Evolutionary conservation across 495 filamentous ascomycete species (phyloP), one percentile per base, ranked within the genome.

Genomic region (Aspergillus carlsbadensis): DNA sequence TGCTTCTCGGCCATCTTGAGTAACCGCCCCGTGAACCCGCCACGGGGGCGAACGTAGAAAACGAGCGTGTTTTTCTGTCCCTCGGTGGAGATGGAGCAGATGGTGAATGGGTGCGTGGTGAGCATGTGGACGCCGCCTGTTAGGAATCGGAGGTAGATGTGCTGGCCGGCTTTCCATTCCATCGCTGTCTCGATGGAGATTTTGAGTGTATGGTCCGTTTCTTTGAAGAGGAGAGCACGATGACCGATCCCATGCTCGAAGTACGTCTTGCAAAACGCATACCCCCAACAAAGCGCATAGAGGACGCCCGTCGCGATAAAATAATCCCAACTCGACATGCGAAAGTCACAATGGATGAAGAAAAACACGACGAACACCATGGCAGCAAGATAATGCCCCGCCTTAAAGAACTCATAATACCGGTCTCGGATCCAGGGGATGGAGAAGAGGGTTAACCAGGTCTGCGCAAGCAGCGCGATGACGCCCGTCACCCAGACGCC

Each of bases 381-480:
- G 0, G 76, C 78, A 42, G 76, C 78, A 42, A 81, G 39, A 45
- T 76, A 75, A 54, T 86, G 83, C 0, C 76, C 77, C 8, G 67
- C 65, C 61, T 85, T 84, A 74, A 86, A 84, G 61, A 83, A 80
- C 58, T 85, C 82, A 63, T 85, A 86, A 63, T 70, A 78, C 0
- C 73, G 79, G 48, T 80, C 81, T 20, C 80, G 68, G 45, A 83
- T 75, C 39, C 64, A 64, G 2, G 75, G 70, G 31, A 81, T 54
- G 0, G 81, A 83, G 57, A 78, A 70, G 41, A 84, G 67, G 8
- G 76, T 82, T 13, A 86, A 62, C 61, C 72, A 85, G 5, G 80
- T 71, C 60, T 86, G 83, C 0, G 74, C 64, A 21, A 86, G 67
- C 20, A 86, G 46, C 3, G 81, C 77, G 3, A 75, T 75, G 0